Conservation (phyloP, 352 stramenopile species). For the Phytophthora capsici region DNA sequence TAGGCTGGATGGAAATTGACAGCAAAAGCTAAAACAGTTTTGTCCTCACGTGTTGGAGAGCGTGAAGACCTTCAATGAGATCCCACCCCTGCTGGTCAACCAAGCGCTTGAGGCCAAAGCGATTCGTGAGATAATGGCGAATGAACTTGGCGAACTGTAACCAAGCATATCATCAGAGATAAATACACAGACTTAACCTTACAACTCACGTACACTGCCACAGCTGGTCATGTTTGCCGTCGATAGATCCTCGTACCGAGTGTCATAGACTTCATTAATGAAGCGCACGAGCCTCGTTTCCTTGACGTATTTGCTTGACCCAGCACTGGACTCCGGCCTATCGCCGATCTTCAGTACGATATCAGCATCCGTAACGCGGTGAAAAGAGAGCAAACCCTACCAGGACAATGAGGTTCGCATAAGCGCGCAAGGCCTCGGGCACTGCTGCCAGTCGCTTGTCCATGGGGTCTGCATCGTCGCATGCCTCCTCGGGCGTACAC, state of each 20-base stretch:
- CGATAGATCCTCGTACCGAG: conserved; percentile 44
- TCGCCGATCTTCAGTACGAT: conserved; percentile 27
- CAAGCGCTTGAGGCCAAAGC: conserved; percentile 64
- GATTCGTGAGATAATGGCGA: conserved; percentile 66
- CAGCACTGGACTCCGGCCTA: background rate
- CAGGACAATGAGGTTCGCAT: conserved; percentile 46
- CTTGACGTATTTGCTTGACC: conserved; percentile 41
- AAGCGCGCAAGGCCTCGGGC: conserved; percentile 31
- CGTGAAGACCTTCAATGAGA: conserved; percentile 54
- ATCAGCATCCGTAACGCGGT: background rate
- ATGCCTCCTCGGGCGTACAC: conserved; percentile 7
- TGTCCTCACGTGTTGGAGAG: conserved; percentile 45
- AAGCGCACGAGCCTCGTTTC: conserved; percentile 56
- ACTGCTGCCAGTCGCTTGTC: conserved; percentile 26
- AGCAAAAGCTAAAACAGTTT: background rate
- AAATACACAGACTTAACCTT: background rate
- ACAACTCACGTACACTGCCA: conserved; percentile 16
- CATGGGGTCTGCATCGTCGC: conserved; percentile 2
- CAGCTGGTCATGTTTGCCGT: conserved; percentile 18
- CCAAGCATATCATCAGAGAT: background rate
- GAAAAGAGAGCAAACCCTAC: conserved; percentile 10
- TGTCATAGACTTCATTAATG: conserved; percentile 81
- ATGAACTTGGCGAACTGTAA: conserved; percentile 56
- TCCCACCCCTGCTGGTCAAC: conserved; percentile 71
- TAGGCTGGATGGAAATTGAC: background rate